Conservation (phyloP, 2,329 filamentous ascomycete genomes). For the Penicillium olsonii region DNA sequence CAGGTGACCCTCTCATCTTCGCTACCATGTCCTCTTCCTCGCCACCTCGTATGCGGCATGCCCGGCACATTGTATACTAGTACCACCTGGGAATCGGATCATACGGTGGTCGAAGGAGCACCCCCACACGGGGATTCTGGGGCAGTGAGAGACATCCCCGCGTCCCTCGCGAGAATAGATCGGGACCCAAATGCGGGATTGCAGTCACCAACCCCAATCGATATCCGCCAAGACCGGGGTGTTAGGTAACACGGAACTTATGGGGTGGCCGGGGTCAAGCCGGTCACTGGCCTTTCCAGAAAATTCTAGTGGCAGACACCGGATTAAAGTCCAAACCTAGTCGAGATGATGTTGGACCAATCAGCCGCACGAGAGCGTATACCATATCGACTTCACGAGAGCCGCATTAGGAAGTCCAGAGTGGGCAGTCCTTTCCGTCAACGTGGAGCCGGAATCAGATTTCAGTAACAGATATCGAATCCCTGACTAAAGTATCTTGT, state of each 20-base stretch:
- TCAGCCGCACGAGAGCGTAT: too few relatives aligned
- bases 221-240: not conserved
- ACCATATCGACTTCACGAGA: too few relatives aligned
- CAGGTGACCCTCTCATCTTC: too few relatives aligned
- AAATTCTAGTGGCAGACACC: constrained; percentile 2
- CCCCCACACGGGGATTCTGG: not conserved
- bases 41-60: not conserved
- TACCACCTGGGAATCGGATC: too few relatives aligned
- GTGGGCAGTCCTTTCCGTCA: too few relatives aligned
- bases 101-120: too few relatives aligned
- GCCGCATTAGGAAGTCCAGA: too few relatives aligned
- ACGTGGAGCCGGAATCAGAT: too few relatives aligned
- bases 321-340: too few relatives aligned
- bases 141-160: not conserved
- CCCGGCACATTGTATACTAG: too few relatives aligned
- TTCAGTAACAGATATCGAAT: not conserved
- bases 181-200: not conserved
- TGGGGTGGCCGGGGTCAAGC: not conserved
- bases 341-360: too few relatives aligned
- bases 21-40: not conserved
- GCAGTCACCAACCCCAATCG: not conserved
- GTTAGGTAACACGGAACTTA: not conserved
- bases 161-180: not conserved
- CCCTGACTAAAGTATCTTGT: constrained; percentile 7
- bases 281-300: constrained; percentile 3